Conservation (phyloP, 306 rosid genomes). For the Ammopiptanthus mongolicus region DNA sequence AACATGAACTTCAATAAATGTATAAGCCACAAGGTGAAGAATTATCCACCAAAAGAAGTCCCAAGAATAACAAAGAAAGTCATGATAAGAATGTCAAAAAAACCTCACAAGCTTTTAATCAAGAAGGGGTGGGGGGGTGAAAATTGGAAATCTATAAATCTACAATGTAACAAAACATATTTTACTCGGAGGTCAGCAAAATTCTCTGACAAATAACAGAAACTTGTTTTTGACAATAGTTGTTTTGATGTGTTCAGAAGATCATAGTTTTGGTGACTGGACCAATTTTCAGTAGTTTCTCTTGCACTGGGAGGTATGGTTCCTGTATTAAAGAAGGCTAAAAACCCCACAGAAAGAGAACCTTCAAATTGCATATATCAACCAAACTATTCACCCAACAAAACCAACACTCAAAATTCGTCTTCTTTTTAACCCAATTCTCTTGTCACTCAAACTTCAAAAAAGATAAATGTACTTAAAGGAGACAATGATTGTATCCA, state of each 20-base stretch:
- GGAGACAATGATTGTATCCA: not conserved
- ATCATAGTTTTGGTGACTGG: not conserved
- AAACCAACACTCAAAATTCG: not conserved
- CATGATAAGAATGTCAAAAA: conserved; percentile 3
- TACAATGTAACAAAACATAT: not conserved
- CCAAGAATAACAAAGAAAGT: not conserved
- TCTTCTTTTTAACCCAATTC: not conserved
- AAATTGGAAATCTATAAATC: conserved; percentile 5
- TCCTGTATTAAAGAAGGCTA: not conserved
- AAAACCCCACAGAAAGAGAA: not conserved
- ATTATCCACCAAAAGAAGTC: not conserved
- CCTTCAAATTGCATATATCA: not conserved
- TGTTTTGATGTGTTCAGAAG: not conserved
- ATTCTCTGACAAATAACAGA: not conserved
- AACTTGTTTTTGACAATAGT: not conserved
- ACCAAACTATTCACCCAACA: not conserved
- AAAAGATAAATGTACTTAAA: not conserved
- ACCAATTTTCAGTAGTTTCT: not conserved
- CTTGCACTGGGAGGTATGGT: not conserved
- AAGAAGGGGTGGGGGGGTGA: not conserved
- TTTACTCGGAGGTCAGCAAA: not conserved
- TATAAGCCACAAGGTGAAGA: not conserved
- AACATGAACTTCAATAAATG: not conserved
- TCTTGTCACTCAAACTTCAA: not conserved
- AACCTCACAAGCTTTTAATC: not conserved